These are phyloP conservation scores for Colletotrichum sp. DNA, from an alignment of 2,329 filamentous ascomycete genomes.

Conservation along the genomic window DNA sequence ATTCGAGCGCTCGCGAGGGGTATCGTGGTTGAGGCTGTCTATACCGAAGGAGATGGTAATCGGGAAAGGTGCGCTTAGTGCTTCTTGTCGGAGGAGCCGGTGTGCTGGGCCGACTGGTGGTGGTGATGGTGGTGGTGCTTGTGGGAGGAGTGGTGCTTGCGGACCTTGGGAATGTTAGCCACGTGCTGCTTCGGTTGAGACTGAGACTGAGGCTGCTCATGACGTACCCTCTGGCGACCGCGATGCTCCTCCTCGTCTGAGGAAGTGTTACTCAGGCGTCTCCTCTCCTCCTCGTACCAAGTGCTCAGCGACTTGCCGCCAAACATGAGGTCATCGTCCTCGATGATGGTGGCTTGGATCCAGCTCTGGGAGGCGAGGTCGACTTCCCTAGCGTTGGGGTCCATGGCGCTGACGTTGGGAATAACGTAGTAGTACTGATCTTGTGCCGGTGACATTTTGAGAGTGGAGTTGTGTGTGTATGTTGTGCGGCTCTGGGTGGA, in stretches of 20 bases:
- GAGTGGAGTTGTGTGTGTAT: background rate
- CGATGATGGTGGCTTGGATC: constrained; percentile 61
- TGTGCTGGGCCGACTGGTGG: constrained; percentile 14
- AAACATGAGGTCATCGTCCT: constrained; percentile 65
- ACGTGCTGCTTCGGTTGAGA: background rate
- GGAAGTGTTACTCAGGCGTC: constrained; percentile 42
- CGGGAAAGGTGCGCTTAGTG: constrained; percentile 3
- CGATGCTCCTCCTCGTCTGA: constrained; percentile 43
- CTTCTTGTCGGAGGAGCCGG: constrained; percentile 14
- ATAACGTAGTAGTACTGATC: constrained; percentile 29
- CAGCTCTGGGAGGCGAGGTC: constrained; percentile 42
- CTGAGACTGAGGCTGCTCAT: background rate
- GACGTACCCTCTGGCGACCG: constrained; percentile 41
- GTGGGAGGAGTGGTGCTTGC: constrained; percentile 20
- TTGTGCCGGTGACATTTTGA: constrained; percentile 16
- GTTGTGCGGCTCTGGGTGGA: background rate
- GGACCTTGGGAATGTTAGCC: constrained; percentile 16
- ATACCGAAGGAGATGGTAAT: constrained; percentile 1
- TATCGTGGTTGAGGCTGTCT: constrained; percentile 15
- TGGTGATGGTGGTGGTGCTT: constrained; percentile 16
- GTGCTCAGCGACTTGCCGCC: constrained; percentile 62
- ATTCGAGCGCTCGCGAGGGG: constrained; percentile 18
- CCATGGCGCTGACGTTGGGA: constrained; percentile 35
- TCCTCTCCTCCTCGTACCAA: constrained; percentile 65
- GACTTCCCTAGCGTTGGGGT: constrained; percentile 36